Base-by-base conservation (phyloP, 495 filamentous ascomycete species). In the Aspergillus kassunensis region DNA sequence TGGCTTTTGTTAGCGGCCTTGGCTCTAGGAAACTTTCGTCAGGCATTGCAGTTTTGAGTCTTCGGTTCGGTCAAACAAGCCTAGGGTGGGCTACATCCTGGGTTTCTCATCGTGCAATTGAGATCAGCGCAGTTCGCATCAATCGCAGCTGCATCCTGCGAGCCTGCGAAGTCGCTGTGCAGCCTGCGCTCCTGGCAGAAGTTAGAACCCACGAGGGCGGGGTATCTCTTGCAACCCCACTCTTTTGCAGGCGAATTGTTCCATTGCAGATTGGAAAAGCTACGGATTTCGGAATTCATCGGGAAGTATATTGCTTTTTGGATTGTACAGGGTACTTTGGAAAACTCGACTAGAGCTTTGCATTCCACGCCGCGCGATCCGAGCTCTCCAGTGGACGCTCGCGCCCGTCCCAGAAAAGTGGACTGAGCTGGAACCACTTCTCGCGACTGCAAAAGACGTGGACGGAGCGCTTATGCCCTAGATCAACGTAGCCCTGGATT, bases 371-470 rank as follows among this genome's bases (percentile, higher is more conserved):
- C 9, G 67, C 69, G 13, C 75, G 68, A 55, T 78, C 75, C 18
- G 75, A 65, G 25, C 63, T 73, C 57, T 75, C 75, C 31, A 75
- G 48, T 1, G 72, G 73, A 21, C 68, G 56, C 46, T 76, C 69
- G 4, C 73, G 55, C 8, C 69, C 71, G 48, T 75, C 72, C 71
- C 70, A 73, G 44, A 63, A 76, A 13, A 87, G 64, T 10, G 84
- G 83, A 53, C 79, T 83, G 16, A 86, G 62, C 61, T 84, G 80
- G 69, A 88, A 88, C 72, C 82, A 88, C 42, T 81, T 75, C 65
- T 88, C 84, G 35, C 84, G 71, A 44, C 75, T 79, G 61, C 76
- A 80, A 31, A 69, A 69, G 34, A 81, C 73, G 43, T 84, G 75
- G n/a, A 81, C 84, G 12, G 80, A 79, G 7, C 84, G 74, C 67